Base-by-base conservation (phyloP, 2,329 filamentous ascomycete genomes). In the Penicillium glabrum region DNA sequence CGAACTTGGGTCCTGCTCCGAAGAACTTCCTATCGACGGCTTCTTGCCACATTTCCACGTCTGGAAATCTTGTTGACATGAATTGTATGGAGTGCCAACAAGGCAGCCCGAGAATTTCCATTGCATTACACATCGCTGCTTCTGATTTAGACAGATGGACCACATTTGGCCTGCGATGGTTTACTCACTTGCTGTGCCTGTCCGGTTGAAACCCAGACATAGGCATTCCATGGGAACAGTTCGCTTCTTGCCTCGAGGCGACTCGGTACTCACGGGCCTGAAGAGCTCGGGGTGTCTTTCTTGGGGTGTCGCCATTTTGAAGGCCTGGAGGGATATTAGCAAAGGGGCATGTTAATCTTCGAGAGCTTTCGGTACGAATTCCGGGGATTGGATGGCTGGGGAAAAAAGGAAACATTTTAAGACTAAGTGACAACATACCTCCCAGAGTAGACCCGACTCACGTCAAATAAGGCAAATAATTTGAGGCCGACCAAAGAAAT, bases 41-140 rank as follows among this genome's bases (percentile, higher is more conserved):
- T 35, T 51, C 48, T 24, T 51, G 48, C 48, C 48, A 51, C 48
- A 51, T 51, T 5, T 51, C 35, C 3, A 51, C 31, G 48, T 41
- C 58, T 21, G 47, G 48, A 37, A 54, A 54, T 10, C 23, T 14
- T 5, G 23, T 37, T 2, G 39, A 31, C 47, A 55, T 49, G 27
- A 60, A 51, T 9, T 53, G 26, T n/a, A 33, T 55, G 1, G 51
- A 54, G 39, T 60, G 58, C 39, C 51, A 60, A 26, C 55, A 60
- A 19, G 43, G 41, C 1, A 58, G 23, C 5, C 55, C 48, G 23
- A 60, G 51, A 48, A 44, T 58, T n/a, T 55, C 55, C 11, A 60
- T 48, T 5, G 58, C 58, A 13, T 47, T 51, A 16, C 52, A 52
- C 55, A 60, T 58, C 2, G 58, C 58, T 59, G 33, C 26, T 26